Conservation (phyloP, 108 stramenopile genomes). For the Skeletonema grethae region DNA sequence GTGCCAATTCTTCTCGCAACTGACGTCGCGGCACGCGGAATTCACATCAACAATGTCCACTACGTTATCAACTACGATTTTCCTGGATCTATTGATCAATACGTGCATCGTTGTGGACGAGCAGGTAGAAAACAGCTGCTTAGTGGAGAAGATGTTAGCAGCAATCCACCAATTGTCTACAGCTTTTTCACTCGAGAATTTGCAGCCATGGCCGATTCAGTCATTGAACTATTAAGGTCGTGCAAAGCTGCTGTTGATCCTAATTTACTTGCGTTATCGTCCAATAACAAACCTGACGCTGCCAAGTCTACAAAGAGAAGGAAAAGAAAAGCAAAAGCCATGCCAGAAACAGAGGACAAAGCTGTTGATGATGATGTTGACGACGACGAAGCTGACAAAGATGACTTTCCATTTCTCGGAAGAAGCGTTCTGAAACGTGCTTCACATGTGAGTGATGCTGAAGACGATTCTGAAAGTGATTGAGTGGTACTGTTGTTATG, state of each 20-base stretch:
- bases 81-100: conserved; percentile 72
- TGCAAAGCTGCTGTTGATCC: conserved; percentile 79
- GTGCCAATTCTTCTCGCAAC: conserved; percentile 78
- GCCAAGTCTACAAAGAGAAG: conserved; percentile 15
- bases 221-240: conserved; percentile 53
- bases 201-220: conserved; percentile 62
- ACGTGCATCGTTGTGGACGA: conserved; percentile 83
- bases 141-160: conserved; percentile 18
- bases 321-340: conserved; percentile 11
- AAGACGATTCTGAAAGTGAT: conserved; percentile 23
- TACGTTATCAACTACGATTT: conserved; percentile 75
- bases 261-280: conserved; percentile 60
- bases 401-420: conserved; percentile 53
- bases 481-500: neutral
- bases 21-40: conserved; percentile 81
- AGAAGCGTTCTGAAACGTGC: conserved; percentile 66
- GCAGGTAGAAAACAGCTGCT: conserved; percentile 62
- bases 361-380: conserved; percentile 20
- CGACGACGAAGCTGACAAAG: conserved; percentile 24
- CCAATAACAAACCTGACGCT: conserved; percentile 3
- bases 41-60: conserved; percentile 85
- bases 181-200: conserved; percentile 81
- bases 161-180: conserved; percentile 50
- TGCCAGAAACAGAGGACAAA: conserved; percentile 7
- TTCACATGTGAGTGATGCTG: conserved; percentile 66